Evolutionary conservation across 352 stramenopile genomes (phyloP), one percentile per base, ranked within the genome.

Genomic region (Globisporangium nunn): DNA sequence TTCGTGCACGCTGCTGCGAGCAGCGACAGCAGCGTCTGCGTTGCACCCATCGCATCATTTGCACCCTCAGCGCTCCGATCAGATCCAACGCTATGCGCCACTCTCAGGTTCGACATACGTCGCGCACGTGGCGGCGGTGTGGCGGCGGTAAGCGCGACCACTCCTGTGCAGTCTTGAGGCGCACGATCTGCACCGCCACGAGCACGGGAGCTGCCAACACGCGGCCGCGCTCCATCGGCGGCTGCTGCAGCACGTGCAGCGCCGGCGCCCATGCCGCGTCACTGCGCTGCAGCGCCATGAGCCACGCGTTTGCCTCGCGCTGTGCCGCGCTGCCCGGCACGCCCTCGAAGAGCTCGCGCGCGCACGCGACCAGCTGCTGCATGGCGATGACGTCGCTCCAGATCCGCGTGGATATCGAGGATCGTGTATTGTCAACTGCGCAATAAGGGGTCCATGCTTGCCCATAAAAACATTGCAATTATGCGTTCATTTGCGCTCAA

Each of bases 141-240:
- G 76, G 56, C 2, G 35, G 17, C 10, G 57, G 71, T 23, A 78
- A 73, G 5, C 50, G 46, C 12, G 45, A 46, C 81, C 81, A 91
- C 44, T 72, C 68, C 4, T 85, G 61, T 30, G 73, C 61, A 33
- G 78, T 81, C 60, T 91, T 91, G 31, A 81, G 62, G 0, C 79
- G 77, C 50, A 91, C 52, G 54, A 91, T 75, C 62, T 91, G 81
- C 67, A 85, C 72, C 17, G 77, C 80, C 37, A 88, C 77, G 30
- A 89, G 64, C 54, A 87, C 66, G 2, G 73, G 69, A 17, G 67
- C 71, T 1, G 54, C 51, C 18, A 72, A 43, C 3, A 59, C 31
- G 11, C 54, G 70, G 29, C 50, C 50, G 14, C 51, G 43, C 31
- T 74, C 61, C 23, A 45, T 40, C 18, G 50, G 63, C 10, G 69